Percentiles rank a stretch among this genome's conserved stretches.
These are phyloP conservation scores for Albifimbria verrucaria DNA, from an alignment of 2,329 filamentous ascomycete genomes.

Conservation along the genomic window DNA sequence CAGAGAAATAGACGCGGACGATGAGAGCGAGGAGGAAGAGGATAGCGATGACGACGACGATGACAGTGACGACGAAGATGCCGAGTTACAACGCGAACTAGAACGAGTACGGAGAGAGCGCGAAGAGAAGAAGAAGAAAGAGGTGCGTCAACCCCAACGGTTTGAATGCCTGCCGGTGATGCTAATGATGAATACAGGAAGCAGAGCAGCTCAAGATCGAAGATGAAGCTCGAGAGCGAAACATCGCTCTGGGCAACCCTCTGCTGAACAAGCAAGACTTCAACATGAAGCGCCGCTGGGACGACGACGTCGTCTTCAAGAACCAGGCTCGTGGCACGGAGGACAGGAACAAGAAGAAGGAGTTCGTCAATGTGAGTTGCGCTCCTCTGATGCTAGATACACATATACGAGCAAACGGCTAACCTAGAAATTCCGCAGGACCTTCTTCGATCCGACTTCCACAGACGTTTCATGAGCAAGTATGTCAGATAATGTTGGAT, in stretches of 20 bases:
- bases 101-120: slow-evolving; percentile 86
- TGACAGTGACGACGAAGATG: slow-evolving; percentile 58
- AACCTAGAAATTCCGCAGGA: slow-evolving; percentile 50
- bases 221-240: slow-evolving; percentile 76
- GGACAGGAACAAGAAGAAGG: slow-evolving; percentile 81
- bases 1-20: slow-evolving; percentile 78
- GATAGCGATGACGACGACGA: slow-evolving; percentile 44
- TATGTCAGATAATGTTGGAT: slow-evolving; percentile 49
- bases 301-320: slow-evolving; percentile 98
- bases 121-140: slow-evolving; percentile 39
- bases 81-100: slow-evolving; percentile 85
- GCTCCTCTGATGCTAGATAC: neutral
- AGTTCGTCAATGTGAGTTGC: slow-evolving; percentile 85
- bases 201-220: slow-evolving; percentile 77
- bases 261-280: slow-evolving; percentile 86
- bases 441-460: slow-evolving; percentile 90
- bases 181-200: slow-evolving; percentile 49
- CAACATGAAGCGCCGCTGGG: slow-evolving; percentile 89
- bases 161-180: neutral
- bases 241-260: slow-evolving; percentile 91
- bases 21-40: slow-evolving; percentile 57
- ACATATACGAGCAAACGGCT: slow-evolving; percentile 3
- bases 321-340: slow-evolving; percentile 96
- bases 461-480: slow-evolving; percentile 90
- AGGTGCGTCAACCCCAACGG: slow-evolving; percentile 17